Base-by-base conservation (phyloP, 139 green algal genomes). In the Picochlorum sp. region DNA sequence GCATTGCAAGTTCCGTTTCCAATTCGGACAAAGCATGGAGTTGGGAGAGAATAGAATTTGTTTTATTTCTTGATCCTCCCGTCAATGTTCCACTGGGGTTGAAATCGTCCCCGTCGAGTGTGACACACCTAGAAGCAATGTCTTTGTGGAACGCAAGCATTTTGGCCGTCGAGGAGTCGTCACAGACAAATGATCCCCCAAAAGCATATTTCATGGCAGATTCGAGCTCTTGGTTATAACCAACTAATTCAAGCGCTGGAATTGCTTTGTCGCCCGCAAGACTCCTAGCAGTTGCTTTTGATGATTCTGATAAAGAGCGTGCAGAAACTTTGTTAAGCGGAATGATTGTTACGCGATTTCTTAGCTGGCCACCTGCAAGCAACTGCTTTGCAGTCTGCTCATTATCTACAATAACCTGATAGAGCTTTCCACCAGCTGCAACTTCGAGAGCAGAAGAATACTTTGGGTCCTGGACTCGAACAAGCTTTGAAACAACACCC, bases 81-180 rank as follows among this genome's bases (percentile, higher is more conserved):
- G 87, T 92, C 10, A 95, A 75, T 3, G 79, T 76, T 30, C 87
- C 87, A n/a, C 49, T 56, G 1, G 94, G 94, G 79, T 96, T 95
- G 84, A 96, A 98, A 71, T 95, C 80, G 60, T 98, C 92, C 6
- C 94, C 94, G 63, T 99, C 90, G 7, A 97, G 78, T 4, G 91
- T 97, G 30, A 98, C 85, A 78, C 91, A 97, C 14, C 88, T 81
- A 5, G 67, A 72, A 52, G 65, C 49, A n/a, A 98, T 86, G 57
- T 97, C 83, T 6, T 82, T 79, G 37, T 83, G 69, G 71, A 97
- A 98, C 0, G 91, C 89, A 31, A 98, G 85, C 60, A 84, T 85
- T 76, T 95, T 89, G 44, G 94, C 94, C 20, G 87, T 94, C 38
- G 68, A 78, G 1, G 72, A 58, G 58, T 98, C 92, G 83, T 95